These are phyloP conservation scores for Brassica napus DNA, from an alignment of 345 rosid species.

Conservation along the genomic window Da-Ae NC_063451.1:596001-596500, in stretches of 20 bases:
- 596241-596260: constrained; percentile 73
- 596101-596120: constrained; percentile 73
- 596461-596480: constrained; percentile 77
- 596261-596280: constrained; percentile 69
- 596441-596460: constrained; percentile 63
- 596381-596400: constrained; percentile 42
- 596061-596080: constrained; percentile 84
- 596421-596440: constrained; percentile 76
- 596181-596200: constrained; percentile 70
- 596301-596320: constrained; percentile 81
- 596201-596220: constrained; percentile 77
- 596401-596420: constrained; percentile 95
- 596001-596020: constrained; percentile 71
- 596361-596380: constrained; percentile 57
- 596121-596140: constrained; percentile 52
- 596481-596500: constrained; percentile 80
- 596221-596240: constrained; percentile 90
- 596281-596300: constrained; percentile 84
- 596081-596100: constrained; percentile 62
- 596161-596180: constrained; percentile 78
- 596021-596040: constrained; percentile 83
- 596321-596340: constrained; percentile 78
- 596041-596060: constrained; percentile 76
- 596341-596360: constrained; percentile 79
- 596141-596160: constrained; percentile 54